Percentiles rank a stretch among this genome's conserved stretches.
Evolutionary conservation across 495 filamentous ascomycete genomes (phyloP).

Genomic region (Chaetomidium leptoderma): DNA sequence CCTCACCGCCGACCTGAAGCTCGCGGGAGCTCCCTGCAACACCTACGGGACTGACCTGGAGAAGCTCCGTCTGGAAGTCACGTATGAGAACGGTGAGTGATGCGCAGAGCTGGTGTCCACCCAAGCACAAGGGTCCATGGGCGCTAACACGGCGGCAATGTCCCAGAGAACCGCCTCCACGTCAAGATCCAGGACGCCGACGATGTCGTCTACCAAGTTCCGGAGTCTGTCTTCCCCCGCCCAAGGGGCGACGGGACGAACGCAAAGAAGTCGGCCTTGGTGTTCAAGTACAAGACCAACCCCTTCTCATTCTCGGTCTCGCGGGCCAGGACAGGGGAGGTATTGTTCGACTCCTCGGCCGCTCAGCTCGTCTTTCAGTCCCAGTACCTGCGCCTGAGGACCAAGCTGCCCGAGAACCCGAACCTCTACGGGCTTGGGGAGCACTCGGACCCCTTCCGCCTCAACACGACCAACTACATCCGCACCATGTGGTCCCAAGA

Average conservation of each 20-base stretch:
- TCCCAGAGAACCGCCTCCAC: conserved; percentile 68
- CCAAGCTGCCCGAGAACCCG: conserved; percentile 61
- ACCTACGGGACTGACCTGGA: conserved; percentile 65
- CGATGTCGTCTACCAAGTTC: conserved; percentile 76
- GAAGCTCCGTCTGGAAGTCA: conserved; percentile 63
- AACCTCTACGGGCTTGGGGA: conserved; percentile 80
- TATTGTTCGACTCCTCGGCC: conserved; percentile 74
- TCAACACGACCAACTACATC: conserved; percentile 69
- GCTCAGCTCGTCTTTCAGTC: conserved; percentile 70
- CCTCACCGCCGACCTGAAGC: conserved; percentile 60
- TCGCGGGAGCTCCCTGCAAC: conserved; percentile 67
- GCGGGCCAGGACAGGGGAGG: conserved; percentile 57
- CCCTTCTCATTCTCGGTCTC: conserved; percentile 77
- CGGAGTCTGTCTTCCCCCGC: conserved; percentile 64
- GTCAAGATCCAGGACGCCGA: conserved; percentile 75
- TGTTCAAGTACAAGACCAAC: conserved; percentile 60
- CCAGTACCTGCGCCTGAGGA: conserved; percentile 71
- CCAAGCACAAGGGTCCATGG: not conserved
- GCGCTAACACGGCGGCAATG: not conserved
- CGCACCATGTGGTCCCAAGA: conserved; percentile 80
- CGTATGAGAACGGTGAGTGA: conserved; percentile 67
- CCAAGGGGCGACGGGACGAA: conserved; percentile 38
- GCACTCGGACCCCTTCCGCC: conserved; percentile 66
- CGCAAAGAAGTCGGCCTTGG: conserved; percentile 45
- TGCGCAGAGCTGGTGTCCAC: no score